These are phyloP conservation scores for Tympanopsis confertula DNA, from an alignment of 2,329 filamentous ascomycete species.

Conservation along the genomic window DNA sequence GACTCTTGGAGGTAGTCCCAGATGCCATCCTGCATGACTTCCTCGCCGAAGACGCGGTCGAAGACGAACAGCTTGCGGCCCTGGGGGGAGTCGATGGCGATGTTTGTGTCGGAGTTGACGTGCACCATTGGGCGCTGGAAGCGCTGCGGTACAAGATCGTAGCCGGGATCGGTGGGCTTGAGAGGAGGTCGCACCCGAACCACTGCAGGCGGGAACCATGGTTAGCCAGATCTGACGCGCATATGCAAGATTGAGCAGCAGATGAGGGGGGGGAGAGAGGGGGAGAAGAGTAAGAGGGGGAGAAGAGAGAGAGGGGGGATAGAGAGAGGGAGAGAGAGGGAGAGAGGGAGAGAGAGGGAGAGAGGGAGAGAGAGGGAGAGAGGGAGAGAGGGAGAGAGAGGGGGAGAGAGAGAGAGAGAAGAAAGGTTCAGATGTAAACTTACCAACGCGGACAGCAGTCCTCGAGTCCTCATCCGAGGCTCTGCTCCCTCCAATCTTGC, in stretches of 20 bases:
- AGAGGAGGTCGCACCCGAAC: slow-evolving; percentile 87
- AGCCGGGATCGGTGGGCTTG: slow-evolving; percentile 74
- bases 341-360: too few relatives aligned
- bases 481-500: slow-evolving; percentile 7
- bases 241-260: neutral
- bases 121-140: slow-evolving; percentile 91
- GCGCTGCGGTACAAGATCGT: slow-evolving; percentile 85
- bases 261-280: too few relatives aligned
- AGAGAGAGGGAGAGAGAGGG: too few relatives aligned
- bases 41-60: slow-evolving; percentile 81
- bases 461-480: slow-evolving; percentile 8
- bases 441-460: neutral
- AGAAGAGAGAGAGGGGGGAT: too few relatives aligned
- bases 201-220: slow-evolving; percentile 51
- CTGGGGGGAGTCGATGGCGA: slow-evolving; percentile 82
- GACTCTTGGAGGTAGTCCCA: slow-evolving; percentile 93
- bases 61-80: slow-evolving; percentile 94
- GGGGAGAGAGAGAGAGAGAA: too few relatives aligned
- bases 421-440: too few relatives aligned
- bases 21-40: slow-evolving; percentile 74
- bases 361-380: too few relatives aligned
- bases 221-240: neutral
- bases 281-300: too few relatives aligned
- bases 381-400: too few relatives aligned
- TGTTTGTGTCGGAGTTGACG: slow-evolving; percentile 70